Evolutionary conservation across 768 basidiomycete species (phyloP), one percentile per base, ranked within the genome.

Genomic region (Dendrothele bispora): DNA sequence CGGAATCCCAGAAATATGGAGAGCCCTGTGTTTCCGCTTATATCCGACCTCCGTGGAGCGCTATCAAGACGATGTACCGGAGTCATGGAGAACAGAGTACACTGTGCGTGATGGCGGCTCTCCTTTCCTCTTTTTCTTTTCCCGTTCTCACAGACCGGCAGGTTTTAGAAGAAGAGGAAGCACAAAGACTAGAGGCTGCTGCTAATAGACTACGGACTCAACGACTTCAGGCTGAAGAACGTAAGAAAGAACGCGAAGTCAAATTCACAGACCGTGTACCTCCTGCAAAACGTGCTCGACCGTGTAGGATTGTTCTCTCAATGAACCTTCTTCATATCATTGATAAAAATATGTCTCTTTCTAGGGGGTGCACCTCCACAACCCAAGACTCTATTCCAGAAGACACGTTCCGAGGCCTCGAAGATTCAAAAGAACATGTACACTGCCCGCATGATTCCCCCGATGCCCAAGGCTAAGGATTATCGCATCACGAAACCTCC

Each of bases 361-460:
- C 14, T 18, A 76, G 76, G 73, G 72, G 65, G 64, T 4, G 54
- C 59, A 38, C 61, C 60, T 28, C 38, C 63, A 8, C 74, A 65
- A 54, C 82, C 85, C 18, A 90, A 84, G 67, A 75, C 84, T 14
- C 69, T 91, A 17, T 84, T 92, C 55, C 85, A 91, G 70, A 90
- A 87, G 67, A 83, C 88, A 5, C 80, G 79, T 49, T 72, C 72
- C 35, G 86, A 90, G 56, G 83, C 87, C 10, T 82, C 78, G 22
- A 86, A 80, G 62, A 65, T 84, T 38, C 82, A 83, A 62, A 80
- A 77, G 61, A 77, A 78, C 25, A 66, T 88, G 55, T 84, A 80
- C 18, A 68, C 67, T 38, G 61, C 76, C 39, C 75, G 76, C 36
- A 71, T 77, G 49, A 49, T 82, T 26, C 80, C 80, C n/a, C 77